phyloP scores from a whole-genome alignment of 2,329 filamentous ascomycete genomes.

The Pyrenophora seminiperda region DNA sequence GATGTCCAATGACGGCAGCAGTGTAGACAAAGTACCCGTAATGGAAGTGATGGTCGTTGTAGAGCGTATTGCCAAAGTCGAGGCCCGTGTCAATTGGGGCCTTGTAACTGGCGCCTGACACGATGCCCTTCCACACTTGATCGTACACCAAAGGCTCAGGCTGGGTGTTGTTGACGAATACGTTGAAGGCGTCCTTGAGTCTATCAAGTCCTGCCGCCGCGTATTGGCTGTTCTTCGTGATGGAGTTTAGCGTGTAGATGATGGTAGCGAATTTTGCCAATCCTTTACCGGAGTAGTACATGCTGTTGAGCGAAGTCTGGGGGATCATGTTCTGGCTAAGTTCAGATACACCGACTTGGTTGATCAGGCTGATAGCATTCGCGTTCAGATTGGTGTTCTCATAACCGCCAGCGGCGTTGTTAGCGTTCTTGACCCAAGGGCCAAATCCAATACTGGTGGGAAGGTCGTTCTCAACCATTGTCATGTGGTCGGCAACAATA shows the following conservation, averaged over 20 bases:
- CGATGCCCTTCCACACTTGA: slow-evolving; percentile 76
- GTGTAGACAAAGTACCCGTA: slow-evolving; percentile 88
- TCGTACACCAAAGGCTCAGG: slow-evolving; percentile 63
- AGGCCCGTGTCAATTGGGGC: slow-evolving; percentile 55
- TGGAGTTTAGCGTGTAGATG: slow-evolving; percentile 55
- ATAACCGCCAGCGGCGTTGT: slow-evolving; percentile 44
- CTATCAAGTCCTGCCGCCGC: slow-evolving; percentile 58
- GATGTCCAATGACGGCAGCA: slow-evolving; percentile 80
- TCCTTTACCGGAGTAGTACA: slow-evolving; percentile 83
- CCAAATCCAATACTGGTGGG: slow-evolving; percentile 77
- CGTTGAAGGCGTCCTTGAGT: slow-evolving; percentile 56
- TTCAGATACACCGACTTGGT: slow-evolving; percentile 69
- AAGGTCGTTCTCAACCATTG: slow-evolving; percentile 72
- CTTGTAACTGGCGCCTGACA: slow-evolving; percentile 73
- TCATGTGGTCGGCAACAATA: slow-evolving; percentile 60
- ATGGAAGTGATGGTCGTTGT: slow-evolving; percentile 73
- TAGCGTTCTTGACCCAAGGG: slow-evolving; percentile 69
- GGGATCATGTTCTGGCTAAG: slow-evolving; percentile 73
- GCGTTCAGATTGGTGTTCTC: slow-evolving; percentile 48
- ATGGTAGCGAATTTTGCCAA: slow-evolving; percentile 54
- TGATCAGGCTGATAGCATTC: slow-evolving; percentile 63
- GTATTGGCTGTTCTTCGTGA: slow-evolving; percentile 64
- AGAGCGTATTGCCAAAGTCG: slow-evolving; percentile 91
- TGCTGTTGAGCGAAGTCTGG: slow-evolving; percentile 81
- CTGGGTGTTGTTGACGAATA: slow-evolving; percentile 55